These are phyloP conservation scores for Beta lomatogona DNA, from an alignment of 179 eudicot genomes.

Conservation along the genomic window DNA sequence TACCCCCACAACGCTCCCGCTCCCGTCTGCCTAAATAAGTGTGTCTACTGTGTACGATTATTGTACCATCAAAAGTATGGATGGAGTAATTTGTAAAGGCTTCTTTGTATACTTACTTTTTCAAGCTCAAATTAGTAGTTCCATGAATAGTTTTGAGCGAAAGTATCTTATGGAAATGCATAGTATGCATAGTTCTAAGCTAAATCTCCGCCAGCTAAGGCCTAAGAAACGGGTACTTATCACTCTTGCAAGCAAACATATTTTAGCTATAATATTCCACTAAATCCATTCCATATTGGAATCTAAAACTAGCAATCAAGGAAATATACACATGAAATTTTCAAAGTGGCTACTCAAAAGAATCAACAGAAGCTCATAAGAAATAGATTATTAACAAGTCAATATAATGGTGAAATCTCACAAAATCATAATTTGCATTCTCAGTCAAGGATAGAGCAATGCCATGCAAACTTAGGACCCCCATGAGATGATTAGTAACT, in stretches of 20 bases:
- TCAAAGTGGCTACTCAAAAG: neutral
- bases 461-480: neutral
- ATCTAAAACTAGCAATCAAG: neutral
- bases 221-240: neutral
- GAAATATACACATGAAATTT: neutral
- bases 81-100: neutral
- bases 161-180: neutral
- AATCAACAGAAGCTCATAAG: neutral
- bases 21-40: too few relatives aligned
- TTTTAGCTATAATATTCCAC: neutral
- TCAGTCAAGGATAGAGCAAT: neutral
- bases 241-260: neutral
- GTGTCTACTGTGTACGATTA: too few relatives aligned
- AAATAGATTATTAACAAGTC: neutral
- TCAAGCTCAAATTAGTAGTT: neutral
- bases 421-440: neutral
- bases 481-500: neutral
- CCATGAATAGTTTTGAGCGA: neutral
- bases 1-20: too few relatives aligned
- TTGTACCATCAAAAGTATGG: too few relatives aligned
- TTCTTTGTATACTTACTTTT: neutral
- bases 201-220: neutral
- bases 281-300: neutral
- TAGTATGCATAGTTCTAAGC: neutral
- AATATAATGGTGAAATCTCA: neutral